Conservation (phyloP, 495 filamentous ascomycete species). For the Aspergillus ostianus region DNA sequence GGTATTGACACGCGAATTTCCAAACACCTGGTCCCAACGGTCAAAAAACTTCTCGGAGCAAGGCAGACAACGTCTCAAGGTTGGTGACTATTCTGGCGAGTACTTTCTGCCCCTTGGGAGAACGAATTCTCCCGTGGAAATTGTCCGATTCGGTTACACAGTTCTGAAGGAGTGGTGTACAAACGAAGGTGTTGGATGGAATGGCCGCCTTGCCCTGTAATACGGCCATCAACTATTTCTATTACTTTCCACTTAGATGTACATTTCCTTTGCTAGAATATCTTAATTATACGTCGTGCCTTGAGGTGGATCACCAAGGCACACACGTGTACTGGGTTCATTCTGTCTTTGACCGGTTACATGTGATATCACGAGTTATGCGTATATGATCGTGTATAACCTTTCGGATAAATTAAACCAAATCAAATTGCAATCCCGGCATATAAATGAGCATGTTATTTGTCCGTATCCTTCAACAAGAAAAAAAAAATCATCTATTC, state of each 20-base stretch:
- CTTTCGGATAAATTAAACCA: neutral
- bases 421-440: neutral
- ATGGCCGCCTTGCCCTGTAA: constrained; percentile 33
- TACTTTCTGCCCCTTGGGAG: constrained; percentile 45
- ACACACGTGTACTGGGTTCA: neutral
- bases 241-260: constrained; percentile 1
- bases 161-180: constrained; percentile 47
- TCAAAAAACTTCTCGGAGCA: constrained; percentile 36
- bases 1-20: constrained; percentile 42
- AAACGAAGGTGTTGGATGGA: constrained; percentile 44
- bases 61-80: constrained; percentile 32
- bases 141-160: constrained; percentile 44
- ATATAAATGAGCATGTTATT: neutral
- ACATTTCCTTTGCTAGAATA: neutral
- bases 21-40: constrained; percentile 44
- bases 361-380: neutral
- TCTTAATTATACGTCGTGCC: neutral
- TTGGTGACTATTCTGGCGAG: constrained; percentile 42
- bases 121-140: constrained; percentile 43
- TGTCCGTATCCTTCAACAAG: too few relatives aligned
- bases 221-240: constrained; percentile 8
- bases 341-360: too few relatives aligned
- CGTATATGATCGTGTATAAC: neutral
- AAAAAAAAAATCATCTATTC: neutral
- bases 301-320: neutral